Evolutionary conservation across 23 red algal genomes (phyloP).

Genomic region (Gracilaria gracilis): DNA sequence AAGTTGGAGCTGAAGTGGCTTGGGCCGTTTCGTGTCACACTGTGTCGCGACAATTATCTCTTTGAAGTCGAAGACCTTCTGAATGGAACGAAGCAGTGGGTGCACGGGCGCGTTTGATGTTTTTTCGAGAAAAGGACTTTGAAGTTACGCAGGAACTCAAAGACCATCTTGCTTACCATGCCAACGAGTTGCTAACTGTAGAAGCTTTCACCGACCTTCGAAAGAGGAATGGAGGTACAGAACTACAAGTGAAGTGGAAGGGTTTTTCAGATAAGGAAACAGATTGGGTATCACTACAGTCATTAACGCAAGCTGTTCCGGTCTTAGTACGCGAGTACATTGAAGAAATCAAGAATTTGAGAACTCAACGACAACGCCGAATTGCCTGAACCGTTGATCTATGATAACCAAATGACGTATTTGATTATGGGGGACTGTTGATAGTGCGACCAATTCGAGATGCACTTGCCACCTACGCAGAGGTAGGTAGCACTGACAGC

Average conservation of each 20-base stretch:
- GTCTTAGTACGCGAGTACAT: conserved; percentile 11
- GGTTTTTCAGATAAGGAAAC: conserved; percentile 28
- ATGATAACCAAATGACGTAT: neutral
- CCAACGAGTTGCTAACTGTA: conserved; percentile 3
- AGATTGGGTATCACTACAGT: conserved; percentile 20
- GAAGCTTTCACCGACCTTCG: conserved; percentile 21
- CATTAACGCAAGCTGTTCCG: neutral
- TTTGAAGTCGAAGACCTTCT: conserved; percentile 47
- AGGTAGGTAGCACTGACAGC: too few relatives aligned
- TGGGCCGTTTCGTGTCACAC: too few relatives aligned
- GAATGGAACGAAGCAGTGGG: neutral
- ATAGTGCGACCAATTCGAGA: too few relatives aligned
- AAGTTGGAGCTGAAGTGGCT: conserved; percentile 31
- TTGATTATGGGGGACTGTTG: neutral
- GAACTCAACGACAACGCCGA: conserved; percentile 30
- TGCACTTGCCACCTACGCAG: too few relatives aligned
- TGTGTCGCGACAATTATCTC: neutral
- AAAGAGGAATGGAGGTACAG: neutral
- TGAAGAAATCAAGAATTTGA: neutral
- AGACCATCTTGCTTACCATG: conserved; percentile 39
- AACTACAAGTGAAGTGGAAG: conserved; percentile 29
- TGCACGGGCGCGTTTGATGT: conserved; percentile 20
- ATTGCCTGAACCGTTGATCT: neutral
- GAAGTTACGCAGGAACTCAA: conserved; percentile 24
- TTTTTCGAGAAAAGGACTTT: conserved; percentile 32